Base-by-base conservation (phyloP, 2,329 filamentous ascomycete genomes). In the Fusarium veterinarium region DNA sequence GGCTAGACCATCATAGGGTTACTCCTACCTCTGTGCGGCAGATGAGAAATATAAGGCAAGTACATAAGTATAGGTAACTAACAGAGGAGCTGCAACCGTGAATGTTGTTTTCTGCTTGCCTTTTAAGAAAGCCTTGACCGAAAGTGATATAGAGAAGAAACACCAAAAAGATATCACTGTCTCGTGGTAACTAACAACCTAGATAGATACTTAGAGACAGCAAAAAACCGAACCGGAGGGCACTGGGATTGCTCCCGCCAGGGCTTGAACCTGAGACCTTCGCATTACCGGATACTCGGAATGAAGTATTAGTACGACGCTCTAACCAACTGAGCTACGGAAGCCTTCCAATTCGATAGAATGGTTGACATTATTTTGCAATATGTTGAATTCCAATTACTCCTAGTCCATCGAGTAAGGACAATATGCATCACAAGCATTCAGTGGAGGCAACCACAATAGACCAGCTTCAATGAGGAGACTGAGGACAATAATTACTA, bases 261-360 rank as follows among this genome's bases (percentile, higher is more conserved):
- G 76, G 76, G 76, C 76, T 78, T 78, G 76, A 78, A 78, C 76
- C 76, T 76, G 76, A 77, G 76, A 76, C 76, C 76, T 76, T 78
- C 76, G 76, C 76, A 78, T 78, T 31, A 78, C 76, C 59, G 44
- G 55, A 72, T 51, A 71, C 67, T 76, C 60, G 38, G 60, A 60
- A 51, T 57, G 61, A 67, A 77, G 69, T 77, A 78, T 78, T 77
- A 77, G 75, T 77, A 77, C 75, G 74, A 76, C 74, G 75, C 75
- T 77, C 75, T 77, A 77, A 76, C 75, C 75, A 77, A 77, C 75
- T 77, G 75, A 77, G 75, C 75, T 77, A 77, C 74, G 75, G 75
- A 77, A 78, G 76, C 76, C 76, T 25, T 74, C 67, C 63, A 63
- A 72, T 73, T 75, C 56, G 58, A 41, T 77, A 33, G 0, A 8